phyloP scores from a whole-genome alignment of 352 stramenopile genomes.

The Achlya hypogyna region DNA sequence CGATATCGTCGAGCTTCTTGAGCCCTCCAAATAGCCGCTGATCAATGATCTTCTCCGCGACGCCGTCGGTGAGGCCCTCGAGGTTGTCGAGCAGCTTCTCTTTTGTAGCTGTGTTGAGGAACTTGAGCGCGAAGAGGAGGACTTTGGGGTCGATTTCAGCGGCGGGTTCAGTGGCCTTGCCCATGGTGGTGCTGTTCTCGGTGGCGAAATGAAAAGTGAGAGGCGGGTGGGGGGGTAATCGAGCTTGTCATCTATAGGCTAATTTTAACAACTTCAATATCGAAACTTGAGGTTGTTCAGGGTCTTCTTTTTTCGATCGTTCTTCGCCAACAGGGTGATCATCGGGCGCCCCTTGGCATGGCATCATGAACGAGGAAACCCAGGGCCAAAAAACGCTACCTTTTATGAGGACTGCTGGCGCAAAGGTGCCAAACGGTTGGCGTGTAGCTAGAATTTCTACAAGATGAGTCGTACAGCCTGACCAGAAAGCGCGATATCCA shows the following conservation, averaged over 20 bases:
- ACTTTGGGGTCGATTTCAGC: constrained; percentile 17
- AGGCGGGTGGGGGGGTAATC: background rate
- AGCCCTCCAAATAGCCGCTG: constrained; percentile 6
- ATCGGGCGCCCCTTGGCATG: no score
- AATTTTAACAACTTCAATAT: constrained; percentile 5
- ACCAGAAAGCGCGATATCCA: no score
- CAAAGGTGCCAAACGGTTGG: no score
- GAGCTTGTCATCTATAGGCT: background rate
- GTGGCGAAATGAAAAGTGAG: background rate
- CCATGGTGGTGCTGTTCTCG: background rate
- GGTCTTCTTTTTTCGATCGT: background rate
- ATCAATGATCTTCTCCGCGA: constrained; percentile 9
- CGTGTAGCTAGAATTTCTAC: no score
- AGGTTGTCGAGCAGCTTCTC: constrained; percentile 11
- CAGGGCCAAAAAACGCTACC: no score
- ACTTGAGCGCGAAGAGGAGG: constrained; percentile 17
- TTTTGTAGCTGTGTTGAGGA: constrained; percentile 17
- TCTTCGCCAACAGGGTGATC: background rate
- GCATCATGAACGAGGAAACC: no score
- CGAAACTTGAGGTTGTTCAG: background rate
- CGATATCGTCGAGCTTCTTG: constrained; percentile 12
- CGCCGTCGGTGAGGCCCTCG: background rate
- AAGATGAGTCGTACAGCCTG: no score
- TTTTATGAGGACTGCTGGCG: no score
- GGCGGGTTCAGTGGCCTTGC: background rate